Evolutionary conservation across 139 green algal species (phyloP).

Genomic region (Chlamydomonas incerta): DNA sequence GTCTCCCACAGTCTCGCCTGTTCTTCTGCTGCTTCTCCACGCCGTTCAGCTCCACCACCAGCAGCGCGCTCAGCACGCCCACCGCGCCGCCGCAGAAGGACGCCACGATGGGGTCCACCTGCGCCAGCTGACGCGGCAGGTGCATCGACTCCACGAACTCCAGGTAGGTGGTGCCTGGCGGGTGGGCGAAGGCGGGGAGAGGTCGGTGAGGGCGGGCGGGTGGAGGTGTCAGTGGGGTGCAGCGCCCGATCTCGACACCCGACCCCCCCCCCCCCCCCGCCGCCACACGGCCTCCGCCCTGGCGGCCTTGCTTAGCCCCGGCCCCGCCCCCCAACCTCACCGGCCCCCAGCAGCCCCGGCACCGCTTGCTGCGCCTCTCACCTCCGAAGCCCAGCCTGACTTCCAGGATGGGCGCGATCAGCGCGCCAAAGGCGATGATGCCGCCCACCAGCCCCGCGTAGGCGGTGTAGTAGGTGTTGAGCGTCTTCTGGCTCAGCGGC

Average conservation of each 20-base stretch:
- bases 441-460: conserved; percentile 76
- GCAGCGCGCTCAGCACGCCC: conserved; percentile 91
- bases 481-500: conserved; percentile 83
- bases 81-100: conserved; percentile 97
- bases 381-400: conserved; percentile 93
- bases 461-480: conserved; percentile 88
- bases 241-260: no score
- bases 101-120: conserved; percentile 97
- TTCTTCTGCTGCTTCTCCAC: conserved; percentile 83
- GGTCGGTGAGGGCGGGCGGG: neutral
- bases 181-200: neutral
- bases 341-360: no score
- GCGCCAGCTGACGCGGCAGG: conserved; percentile 90
- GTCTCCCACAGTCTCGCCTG: no score
- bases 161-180: conserved; percentile 84
- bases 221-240: neutral
- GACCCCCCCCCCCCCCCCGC: no score
- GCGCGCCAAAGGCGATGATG: conserved; percentile 94
- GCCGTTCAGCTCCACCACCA: conserved; percentile 98
- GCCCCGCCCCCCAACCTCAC: no score
- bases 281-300: no score
- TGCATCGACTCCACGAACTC: conserved; percentile 94
- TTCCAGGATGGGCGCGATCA: conserved; percentile 93
- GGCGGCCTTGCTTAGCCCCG: no score
- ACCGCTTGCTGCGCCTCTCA: conserved; percentile 40